Conservation (phyloP, 306 rosid species). For the Glycyrrhiza uralensis region DNA sequence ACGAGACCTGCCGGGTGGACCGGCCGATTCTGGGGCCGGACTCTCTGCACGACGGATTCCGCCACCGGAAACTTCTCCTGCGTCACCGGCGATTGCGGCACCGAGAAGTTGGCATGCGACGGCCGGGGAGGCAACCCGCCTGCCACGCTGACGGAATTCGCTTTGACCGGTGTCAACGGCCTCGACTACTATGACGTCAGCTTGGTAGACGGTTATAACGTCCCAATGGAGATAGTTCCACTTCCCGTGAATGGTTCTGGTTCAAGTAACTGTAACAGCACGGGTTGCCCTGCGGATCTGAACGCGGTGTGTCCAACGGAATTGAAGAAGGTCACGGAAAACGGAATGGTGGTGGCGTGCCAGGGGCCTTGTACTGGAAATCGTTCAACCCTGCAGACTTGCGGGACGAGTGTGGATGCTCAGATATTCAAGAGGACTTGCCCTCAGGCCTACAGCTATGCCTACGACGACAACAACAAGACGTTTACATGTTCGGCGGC, state of each 20-base stretch:
- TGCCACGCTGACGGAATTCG: conserved; percentile 62
- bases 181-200: conserved; percentile 64
- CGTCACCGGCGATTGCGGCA: conserved; percentile 63
- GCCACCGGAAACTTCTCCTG: conserved; percentile 62
- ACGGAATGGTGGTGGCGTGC: conserved; percentile 55
- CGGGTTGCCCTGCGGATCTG: conserved; percentile 62
- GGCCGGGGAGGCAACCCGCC: conserved; percentile 48
- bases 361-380: conserved; percentile 70
- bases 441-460: conserved; percentile 70
- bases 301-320: conserved; percentile 60
- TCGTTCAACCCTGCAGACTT: conserved; percentile 34
- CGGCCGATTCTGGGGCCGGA: conserved; percentile 77
- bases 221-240: conserved; percentile 60
- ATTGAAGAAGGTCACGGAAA: conserved; percentile 40
- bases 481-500: conserved; percentile 59
- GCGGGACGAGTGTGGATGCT: conserved; percentile 59
- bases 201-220: conserved; percentile 22
- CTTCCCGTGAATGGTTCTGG: neutral
- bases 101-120: conserved; percentile 49
- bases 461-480: conserved; percentile 50
- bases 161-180: conserved; percentile 30
- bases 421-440: conserved; percentile 56
- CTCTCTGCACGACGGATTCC: conserved; percentile 58
- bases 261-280: conserved; percentile 44
- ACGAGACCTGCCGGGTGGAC: conserved; percentile 51